Evolutionary conservation across 1,284 basidiomycete species (phyloP).

Genomic region (Trametes pubescens): DNA sequence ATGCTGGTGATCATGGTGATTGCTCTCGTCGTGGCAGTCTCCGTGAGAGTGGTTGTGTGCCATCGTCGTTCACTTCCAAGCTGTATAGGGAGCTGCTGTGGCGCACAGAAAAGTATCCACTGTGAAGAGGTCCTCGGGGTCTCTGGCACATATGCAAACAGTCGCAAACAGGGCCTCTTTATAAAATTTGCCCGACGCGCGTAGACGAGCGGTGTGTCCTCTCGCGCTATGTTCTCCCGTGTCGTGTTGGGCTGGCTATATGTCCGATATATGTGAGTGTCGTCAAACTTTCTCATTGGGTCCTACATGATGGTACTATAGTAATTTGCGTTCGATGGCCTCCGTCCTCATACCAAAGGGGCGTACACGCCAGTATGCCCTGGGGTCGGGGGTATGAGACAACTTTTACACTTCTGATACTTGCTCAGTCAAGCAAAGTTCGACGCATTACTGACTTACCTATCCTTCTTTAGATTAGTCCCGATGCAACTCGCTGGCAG

Average conservation of each 20-base stretch:
- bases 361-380: slow-evolving; percentile 73
- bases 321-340: slow-evolving; percentile 89
- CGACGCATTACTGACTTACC: not conserved
- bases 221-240: not conserved
- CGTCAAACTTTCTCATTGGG: not conserved
- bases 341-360: slow-evolving; percentile 69
- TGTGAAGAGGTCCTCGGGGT: slow-evolving; percentile 8
- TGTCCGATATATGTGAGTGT: slow-evolving; percentile 32
- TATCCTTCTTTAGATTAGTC: too few relatives aligned
- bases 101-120: not conserved
- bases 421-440: not conserved
- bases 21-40: slow-evolving; percentile 60
- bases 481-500: too few relatives aligned
- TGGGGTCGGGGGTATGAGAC: slow-evolving; percentile 77
- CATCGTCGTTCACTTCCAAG: slow-evolving; percentile 40
- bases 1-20: slow-evolving; percentile 51
- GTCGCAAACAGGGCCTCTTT: slow-evolving; percentile 21
- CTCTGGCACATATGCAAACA: slow-evolving; percentile 27
- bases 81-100: not conserved
- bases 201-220: not conserved
- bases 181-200: slow-evolving; percentile 6
- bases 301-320: slow-evolving; percentile 64
- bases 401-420: slow-evolving; percentile 47
- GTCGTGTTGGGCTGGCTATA: not conserved
- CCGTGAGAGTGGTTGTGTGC: slow-evolving; percentile 61